Conservation (phyloP, 768 basidiomycete genomes). For the Rhodocollybia butyracea region DNA sequence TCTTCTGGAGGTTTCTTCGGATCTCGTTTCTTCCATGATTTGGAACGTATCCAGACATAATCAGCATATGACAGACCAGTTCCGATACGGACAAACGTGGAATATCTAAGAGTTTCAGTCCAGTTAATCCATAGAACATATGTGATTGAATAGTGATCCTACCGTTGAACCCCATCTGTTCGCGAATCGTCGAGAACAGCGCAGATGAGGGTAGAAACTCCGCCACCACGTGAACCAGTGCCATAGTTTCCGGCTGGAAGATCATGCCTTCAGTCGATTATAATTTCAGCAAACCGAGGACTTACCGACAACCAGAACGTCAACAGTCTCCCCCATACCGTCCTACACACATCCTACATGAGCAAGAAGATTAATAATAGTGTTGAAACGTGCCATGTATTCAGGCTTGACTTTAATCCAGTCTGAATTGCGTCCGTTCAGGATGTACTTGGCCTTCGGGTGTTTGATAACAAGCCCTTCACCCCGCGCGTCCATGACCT, state of each 20-base stretch:
- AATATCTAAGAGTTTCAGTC: conserved; percentile 67
- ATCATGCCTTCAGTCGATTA: background rate
- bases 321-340: conserved; percentile 89
- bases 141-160: conserved; percentile 12
- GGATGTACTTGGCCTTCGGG: conserved; percentile 69
- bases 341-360: conserved; percentile 44
- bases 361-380: background rate
- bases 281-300: background rate
- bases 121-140: too few relatives aligned
- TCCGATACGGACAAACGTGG: conserved; percentile 86
- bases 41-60: conserved; percentile 78
- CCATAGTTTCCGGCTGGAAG: conserved; percentile 82
- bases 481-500: conserved; percentile 79
- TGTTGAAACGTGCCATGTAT: conserved; percentile 68
- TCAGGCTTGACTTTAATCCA: conserved; percentile 97
- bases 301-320: conserved; percentile 86
- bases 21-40: conserved; percentile 83
- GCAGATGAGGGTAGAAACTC: conserved; percentile 86
- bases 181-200: conserved; percentile 80
- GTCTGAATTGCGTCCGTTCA: conserved; percentile 85
- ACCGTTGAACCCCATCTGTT: conserved; percentile 54
- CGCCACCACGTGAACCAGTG: conserved; percentile 79
- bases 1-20: conserved; percentile 71
- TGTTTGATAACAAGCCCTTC: conserved; percentile 95
- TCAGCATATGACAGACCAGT: conserved; percentile 84